phyloP scores from a whole-genome alignment of 352 stramenopile genomes.

The Phytophthora citrophthora region DNA sequence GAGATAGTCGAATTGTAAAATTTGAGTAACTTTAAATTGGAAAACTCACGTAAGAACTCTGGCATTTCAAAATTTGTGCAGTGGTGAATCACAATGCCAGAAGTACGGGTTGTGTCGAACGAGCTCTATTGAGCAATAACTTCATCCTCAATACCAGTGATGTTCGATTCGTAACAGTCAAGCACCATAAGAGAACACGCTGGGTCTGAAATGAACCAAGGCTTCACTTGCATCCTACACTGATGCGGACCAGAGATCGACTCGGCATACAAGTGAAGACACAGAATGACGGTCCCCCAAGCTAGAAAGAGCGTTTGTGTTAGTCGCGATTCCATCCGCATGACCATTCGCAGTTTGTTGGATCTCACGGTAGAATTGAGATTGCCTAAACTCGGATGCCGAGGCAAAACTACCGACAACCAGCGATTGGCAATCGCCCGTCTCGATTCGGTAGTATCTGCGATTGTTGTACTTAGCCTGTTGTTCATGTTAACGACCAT shows the following conservation, averaged over 20 bases:
- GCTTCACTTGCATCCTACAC: constrained; percentile 37
- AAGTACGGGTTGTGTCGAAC: constrained; percentile 15
- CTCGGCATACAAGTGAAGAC: constrained; percentile 26
- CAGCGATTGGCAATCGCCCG: too few species aligned
- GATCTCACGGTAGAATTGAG: neutral
- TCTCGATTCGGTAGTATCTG: too few species aligned
- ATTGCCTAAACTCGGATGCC: too few species aligned
- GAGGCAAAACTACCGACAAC: too few species aligned
- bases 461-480: constrained; percentile 9
- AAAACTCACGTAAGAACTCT: constrained; percentile 33
- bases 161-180: constrained; percentile 19
- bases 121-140: constrained; percentile 19
- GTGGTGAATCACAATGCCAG: constrained; percentile 45
- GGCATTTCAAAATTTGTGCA: constrained; percentile 44
- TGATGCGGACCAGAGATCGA: neutral
- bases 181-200: constrained; percentile 38
- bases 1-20: constrained; percentile 55
- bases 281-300: constrained; percentile 31
- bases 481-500: constrained; percentile 39
- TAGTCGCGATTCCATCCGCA: neutral
- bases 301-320: neutral
- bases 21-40: constrained; percentile 38
- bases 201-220: constrained; percentile 29
- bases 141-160: constrained; percentile 13
- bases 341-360: neutral